phyloP scores from a whole-genome alignment of 1,139 yeast genomes.

The Pichia sorboxylosa region DNA sequence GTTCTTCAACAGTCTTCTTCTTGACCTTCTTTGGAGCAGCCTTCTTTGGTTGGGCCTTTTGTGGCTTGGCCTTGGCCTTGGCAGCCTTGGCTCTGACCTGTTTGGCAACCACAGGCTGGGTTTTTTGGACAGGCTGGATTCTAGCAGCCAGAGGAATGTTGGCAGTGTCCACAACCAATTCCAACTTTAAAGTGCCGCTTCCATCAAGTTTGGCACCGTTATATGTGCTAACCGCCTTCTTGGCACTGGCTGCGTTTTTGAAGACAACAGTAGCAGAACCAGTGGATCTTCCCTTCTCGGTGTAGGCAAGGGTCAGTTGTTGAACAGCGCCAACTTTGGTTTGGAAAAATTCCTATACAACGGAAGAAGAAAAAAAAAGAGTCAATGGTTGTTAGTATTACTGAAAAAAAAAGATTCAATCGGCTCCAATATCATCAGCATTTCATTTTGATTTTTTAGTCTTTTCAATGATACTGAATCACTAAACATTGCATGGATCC shows the following conservation, averaged over 20 bases:
- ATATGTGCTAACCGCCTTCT: conserved; percentile 68
- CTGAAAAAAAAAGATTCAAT: too few relatives aligned
- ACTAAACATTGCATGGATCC: too few relatives aligned
- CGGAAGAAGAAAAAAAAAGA: conserved; percentile 1
- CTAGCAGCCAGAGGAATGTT: conserved; percentile 66
- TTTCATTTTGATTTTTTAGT: neutral
- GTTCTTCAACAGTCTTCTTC: conserved; percentile 76
- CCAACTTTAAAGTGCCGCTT: conserved; percentile 64
- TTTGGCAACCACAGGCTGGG: neutral
- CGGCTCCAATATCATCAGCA: neutral
- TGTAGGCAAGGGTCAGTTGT: conserved; percentile 63
- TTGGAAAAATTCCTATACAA: conserved; percentile 70
- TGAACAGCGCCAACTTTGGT: conserved; percentile 80
- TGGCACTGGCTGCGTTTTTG: conserved; percentile 56
- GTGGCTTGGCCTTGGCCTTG: conserved; percentile 9
- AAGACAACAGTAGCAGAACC: conserved; percentile 87
- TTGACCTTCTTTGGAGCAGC: conserved; percentile 14
- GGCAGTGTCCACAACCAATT: conserved; percentile 77
- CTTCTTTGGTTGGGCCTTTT: conserved; percentile 8
- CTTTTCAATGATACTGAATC: neutral
- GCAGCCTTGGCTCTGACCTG: conserved; percentile 1
- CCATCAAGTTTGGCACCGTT: conserved; percentile 95
- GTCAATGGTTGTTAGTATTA: conserved; percentile 12
- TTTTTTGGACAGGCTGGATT: conserved; percentile 36
- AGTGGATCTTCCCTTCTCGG: conserved; percentile 79